Evolutionary conservation across 2,329 filamentous ascomycete species (phyloP).

Genomic region (Xylariaceae sp.): DNA sequence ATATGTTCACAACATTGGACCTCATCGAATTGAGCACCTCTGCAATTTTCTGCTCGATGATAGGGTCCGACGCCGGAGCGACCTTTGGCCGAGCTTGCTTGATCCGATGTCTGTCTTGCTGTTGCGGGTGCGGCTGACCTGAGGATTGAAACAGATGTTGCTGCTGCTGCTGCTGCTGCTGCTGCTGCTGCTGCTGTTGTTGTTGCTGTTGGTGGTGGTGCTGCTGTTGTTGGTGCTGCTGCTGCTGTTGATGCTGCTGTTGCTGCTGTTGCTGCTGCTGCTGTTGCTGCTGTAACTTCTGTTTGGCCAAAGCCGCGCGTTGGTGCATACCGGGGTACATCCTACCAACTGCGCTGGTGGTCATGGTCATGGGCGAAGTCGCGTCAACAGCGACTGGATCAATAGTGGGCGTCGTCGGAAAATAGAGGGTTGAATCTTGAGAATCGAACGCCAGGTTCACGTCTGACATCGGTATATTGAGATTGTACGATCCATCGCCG

Average conservation of each 20-base stretch:
- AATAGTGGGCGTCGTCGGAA: slow-evolving; percentile 49
- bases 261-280: slow-evolving; percentile 1
- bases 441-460: slow-evolving; percentile 65
- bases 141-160: neutral
- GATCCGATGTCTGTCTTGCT: slow-evolving; percentile 16
- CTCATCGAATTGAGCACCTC: slow-evolving; percentile 91
- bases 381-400: slow-evolving; percentile 70
- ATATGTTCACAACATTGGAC: slow-evolving; percentile 55
- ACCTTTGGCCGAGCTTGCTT: slow-evolving; percentile 46
- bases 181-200: slow-evolving; percentile 34
- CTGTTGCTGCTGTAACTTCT: slow-evolving; percentile 39
- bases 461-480: slow-evolving; percentile 63
- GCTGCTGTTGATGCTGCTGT: slow-evolving; percentile 31
- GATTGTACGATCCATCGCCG: slow-evolving; percentile 66
- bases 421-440: slow-evolving; percentile 62
- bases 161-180: slow-evolving; percentile 1
- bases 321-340: slow-evolving; percentile 94
- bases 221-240: slow-evolving; percentile 39
- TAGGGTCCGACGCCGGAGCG: slow-evolving; percentile 57
- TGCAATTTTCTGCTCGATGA: slow-evolving; percentile 88
- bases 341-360: slow-evolving; percentile 59
- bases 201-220: slow-evolving; percentile 59
- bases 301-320: slow-evolving; percentile 70
- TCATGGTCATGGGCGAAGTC: slow-evolving; percentile 41
- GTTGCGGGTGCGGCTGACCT: slow-evolving; percentile 23